Conservation (phyloP, 441 rosid genomes). For the Omphalea diandra region DNA sequence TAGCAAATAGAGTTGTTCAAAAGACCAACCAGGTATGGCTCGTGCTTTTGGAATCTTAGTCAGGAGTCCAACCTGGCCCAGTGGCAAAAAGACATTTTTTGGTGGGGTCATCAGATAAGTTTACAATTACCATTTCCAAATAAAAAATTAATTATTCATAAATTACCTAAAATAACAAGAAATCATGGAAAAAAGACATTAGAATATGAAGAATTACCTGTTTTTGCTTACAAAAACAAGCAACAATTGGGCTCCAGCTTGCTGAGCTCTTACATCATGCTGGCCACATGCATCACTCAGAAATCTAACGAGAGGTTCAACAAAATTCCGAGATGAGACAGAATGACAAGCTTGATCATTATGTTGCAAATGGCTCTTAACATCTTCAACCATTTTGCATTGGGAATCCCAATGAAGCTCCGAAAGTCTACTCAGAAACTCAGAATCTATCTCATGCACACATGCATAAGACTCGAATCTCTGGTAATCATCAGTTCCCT, state of each 20-base stretch:
- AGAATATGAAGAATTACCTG: slow-evolving; percentile 39
- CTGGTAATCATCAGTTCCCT: slow-evolving; percentile 32
- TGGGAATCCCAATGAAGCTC: slow-evolving; percentile 60
- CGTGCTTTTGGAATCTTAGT: not conserved
- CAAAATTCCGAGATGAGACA: slow-evolving; percentile 45
- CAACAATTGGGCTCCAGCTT: slow-evolving; percentile 51
- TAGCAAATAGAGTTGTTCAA: not conserved
- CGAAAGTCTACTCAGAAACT: slow-evolving; percentile 41
- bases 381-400: slow-evolving; percentile 50
- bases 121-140: no score
- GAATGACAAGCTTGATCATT: slow-evolving; percentile 37
- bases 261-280: slow-evolving; percentile 46
- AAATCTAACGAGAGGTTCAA: slow-evolving; percentile 50
- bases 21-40: not conserved
- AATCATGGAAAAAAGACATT: not conserved
- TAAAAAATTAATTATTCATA: no score
- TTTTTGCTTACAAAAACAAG: slow-evolving; percentile 40
- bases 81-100: no score
- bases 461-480: slow-evolving; percentile 26
- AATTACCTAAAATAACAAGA: no score
- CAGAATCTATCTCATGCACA: slow-evolving; percentile 32
- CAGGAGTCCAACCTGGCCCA: not conserved
- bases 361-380: slow-evolving; percentile 34
- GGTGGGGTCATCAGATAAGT: no score
- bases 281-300: slow-evolving; percentile 50